phyloP scores from a whole-genome alignment of 2,329 filamentous ascomycete species.

The Fusarium ambrosium region DNA sequence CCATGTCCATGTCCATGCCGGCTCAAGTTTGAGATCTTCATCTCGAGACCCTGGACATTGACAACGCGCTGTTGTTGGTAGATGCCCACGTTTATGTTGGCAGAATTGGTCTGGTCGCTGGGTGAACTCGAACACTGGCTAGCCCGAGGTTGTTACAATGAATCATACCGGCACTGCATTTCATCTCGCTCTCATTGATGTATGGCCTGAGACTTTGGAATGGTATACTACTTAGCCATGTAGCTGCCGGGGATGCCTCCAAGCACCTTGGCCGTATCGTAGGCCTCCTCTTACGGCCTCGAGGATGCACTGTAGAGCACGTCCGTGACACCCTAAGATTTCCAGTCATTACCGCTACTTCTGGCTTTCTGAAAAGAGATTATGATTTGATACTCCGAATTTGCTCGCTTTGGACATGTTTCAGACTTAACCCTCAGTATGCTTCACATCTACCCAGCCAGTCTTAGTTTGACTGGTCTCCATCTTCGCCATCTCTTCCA shows the following conservation, averaged over 20 bases:
- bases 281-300: background rate
- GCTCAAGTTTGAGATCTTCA: background rate
- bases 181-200: background rate
- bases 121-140: background rate
- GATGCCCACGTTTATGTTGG: background rate
- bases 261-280: background rate
- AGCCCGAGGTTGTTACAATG: background rate
- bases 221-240: too few relatives aligned
- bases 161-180: background rate
- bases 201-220: too few relatives aligned
- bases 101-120: background rate
- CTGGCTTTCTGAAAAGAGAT: background rate
- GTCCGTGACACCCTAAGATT: background rate
- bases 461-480: background rate
- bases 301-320: background rate
- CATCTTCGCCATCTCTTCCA: background rate
- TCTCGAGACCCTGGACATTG: background rate
- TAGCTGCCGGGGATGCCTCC: background rate
- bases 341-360: background rate
- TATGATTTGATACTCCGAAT: background rate
- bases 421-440: background rate
- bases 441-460: slow-evolving; percentile 3
- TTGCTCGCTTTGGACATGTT: background rate
- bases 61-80: background rate
- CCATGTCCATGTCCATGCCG: background rate